Conservation (phyloP, 805 yeast species). For the Tetrapisispora fleetii region DNA sequence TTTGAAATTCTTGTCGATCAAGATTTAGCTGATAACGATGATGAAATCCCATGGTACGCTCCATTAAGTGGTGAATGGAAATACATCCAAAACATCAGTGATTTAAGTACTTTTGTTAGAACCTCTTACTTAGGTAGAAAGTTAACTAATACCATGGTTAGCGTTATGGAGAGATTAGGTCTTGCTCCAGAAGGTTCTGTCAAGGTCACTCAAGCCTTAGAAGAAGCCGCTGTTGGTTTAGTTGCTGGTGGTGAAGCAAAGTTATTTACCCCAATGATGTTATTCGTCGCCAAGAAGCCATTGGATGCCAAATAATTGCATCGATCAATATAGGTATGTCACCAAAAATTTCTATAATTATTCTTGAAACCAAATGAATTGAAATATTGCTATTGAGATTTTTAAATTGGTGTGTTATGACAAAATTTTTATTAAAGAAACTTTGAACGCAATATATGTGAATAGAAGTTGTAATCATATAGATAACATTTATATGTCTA, state of each 20-base stretch:
- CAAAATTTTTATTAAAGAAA: not conserved
- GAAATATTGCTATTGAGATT: not conserved
- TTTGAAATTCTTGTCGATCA: constrained; percentile 65
- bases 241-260: constrained; percentile 87
- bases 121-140: constrained; percentile 80
- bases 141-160: constrained; percentile 71
- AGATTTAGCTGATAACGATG: constrained; percentile 77
- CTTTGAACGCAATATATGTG: not conserved
- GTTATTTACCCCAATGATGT: constrained; percentile 96
- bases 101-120: constrained; percentile 76
- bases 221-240: constrained; percentile 92
- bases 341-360: no score
- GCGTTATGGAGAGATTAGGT: constrained; percentile 73
- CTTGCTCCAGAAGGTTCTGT: constrained; percentile 88
- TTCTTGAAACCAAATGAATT: not conserved
- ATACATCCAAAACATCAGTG: constrained; percentile 69
- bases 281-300: constrained; percentile 84
- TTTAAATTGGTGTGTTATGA: not conserved
- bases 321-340: not conserved
- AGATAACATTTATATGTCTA: no score
- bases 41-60: constrained; percentile 93
- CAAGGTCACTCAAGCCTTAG: constrained; percentile 86
- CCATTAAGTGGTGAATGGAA: constrained; percentile 93
- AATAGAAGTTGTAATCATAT: not conserved
- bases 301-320: constrained; percentile 5